Conservation (phyloP, 2,329 filamentous ascomycete species). For the Diaporthe velutina region DNA sequence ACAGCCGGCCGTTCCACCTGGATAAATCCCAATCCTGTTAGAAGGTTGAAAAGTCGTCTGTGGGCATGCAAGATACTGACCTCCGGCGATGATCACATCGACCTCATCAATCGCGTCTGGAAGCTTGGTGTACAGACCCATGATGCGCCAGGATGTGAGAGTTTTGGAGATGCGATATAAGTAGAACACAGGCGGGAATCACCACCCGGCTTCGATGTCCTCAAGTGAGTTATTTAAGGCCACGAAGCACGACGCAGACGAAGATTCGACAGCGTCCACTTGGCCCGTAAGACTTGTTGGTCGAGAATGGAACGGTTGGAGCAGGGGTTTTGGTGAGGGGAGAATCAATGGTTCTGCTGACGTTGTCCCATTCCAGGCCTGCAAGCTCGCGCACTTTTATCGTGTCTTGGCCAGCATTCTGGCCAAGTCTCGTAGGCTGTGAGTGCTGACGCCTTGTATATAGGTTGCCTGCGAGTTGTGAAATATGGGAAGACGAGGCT, state of each 20-base stretch:
- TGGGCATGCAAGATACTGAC: slow-evolving; percentile 43
- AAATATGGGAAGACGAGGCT: not conserved
- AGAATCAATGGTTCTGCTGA: not conserved
- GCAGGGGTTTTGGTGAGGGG: not conserved
- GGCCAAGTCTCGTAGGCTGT: not conserved
- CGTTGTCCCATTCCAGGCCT: not conserved
- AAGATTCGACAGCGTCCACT: not conserved
- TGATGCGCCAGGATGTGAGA: not conserved
- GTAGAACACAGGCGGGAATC: not conserved
- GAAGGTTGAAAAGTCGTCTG: not conserved
- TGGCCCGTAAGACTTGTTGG: not conserved
- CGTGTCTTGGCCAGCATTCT: not conserved
- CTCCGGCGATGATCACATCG: slow-evolving; percentile 65
- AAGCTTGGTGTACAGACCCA: slow-evolving; percentile 40
- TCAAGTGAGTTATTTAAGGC: too few relatives aligned
- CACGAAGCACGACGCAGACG: not conserved
- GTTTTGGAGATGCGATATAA: not conserved
- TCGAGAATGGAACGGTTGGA: not conserved
- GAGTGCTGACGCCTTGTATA: not conserved
- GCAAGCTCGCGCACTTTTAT: not conserved
- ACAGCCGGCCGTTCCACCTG: slow-evolving; percentile 62
- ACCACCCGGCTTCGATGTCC: not conserved
- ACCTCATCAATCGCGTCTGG: slow-evolving; percentile 55
- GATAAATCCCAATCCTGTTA: not conserved
- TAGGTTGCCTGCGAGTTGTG: not conserved